Evolutionary conservation across 495 filamentous ascomycete species (phyloP).

Genomic region (Neurospora sp.): DNA sequence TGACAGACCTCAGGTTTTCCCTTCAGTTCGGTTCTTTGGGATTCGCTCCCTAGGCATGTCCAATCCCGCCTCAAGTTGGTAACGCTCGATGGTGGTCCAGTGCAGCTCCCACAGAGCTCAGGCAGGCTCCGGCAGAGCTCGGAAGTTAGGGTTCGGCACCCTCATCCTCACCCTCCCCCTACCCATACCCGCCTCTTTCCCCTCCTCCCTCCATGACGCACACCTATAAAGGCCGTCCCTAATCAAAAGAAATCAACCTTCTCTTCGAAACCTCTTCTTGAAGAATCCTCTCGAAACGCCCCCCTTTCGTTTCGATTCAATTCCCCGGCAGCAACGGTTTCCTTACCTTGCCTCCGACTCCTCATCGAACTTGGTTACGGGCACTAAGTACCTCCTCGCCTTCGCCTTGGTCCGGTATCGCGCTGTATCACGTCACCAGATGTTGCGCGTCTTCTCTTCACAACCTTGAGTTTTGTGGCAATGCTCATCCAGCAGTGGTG

Average conservation of each 20-base stretch:
- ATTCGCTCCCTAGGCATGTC: not conserved
- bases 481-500: too few relatives aligned
- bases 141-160: not conserved
- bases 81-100: not conserved
- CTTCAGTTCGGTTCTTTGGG: not conserved
- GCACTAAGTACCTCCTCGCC: not conserved
- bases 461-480: not conserved
- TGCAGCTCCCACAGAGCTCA: not conserved
- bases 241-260: not conserved
- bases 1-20: not conserved
- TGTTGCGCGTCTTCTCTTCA: not conserved
- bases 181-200: not conserved
- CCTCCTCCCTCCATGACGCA: not conserved
- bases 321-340: not conserved
- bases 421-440: not conserved
- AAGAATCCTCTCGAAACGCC: not conserved
- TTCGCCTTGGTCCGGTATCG: not conserved
- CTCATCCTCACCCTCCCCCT: not conserved
- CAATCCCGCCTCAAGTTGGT: not conserved
- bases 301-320: not conserved
- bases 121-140: too few relatives aligned
- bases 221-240: not conserved
- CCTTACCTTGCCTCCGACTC: not conserved
- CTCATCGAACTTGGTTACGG: not conserved
- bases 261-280: not conserved